Conservation (phyloP, 73 alveolate species). For the Durusdinium trenchii region DNA sequence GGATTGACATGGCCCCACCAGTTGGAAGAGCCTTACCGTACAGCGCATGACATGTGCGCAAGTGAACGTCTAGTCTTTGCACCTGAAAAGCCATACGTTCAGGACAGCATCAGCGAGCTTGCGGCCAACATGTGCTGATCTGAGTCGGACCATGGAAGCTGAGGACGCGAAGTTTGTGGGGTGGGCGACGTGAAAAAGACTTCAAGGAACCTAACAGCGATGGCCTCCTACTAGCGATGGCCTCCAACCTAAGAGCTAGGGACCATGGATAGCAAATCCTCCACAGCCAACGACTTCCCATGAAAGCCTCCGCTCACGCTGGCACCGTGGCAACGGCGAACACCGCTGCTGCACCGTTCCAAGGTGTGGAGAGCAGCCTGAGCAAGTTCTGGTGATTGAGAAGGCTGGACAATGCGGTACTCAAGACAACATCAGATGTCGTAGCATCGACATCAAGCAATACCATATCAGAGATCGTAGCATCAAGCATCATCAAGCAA, state of each 20-base stretch:
- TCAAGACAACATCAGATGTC: no score
- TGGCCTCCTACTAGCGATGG: no score
- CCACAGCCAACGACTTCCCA: no score
- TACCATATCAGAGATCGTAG: neutral
- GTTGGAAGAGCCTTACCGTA: no score
- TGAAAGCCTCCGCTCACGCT: neutral
- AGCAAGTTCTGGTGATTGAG: conserved; percentile 40
- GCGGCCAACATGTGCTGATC: neutral
- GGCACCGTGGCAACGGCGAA: neutral
- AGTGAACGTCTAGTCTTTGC: neutral
- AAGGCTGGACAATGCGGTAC: conserved; percentile 49
- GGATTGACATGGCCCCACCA: no score
- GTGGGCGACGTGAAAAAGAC: no score
- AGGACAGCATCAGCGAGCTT: conserved; percentile 66
- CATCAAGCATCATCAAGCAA: neutral
- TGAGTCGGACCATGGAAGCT: no score
- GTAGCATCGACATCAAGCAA: neutral
- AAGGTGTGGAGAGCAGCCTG: conserved; percentile 93
- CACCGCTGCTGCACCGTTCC: neutral
- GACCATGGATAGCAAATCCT: no score
- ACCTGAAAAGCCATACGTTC: neutral
- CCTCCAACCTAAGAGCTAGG: no score
- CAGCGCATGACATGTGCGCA: no score
- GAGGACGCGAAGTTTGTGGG: no score
- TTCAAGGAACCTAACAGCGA: no score